These are phyloP conservation scores for Aspergillus spinulosporus DNA, from an alignment of 2,329 filamentous ascomycete genomes.

Conservation along the genomic window DNA sequence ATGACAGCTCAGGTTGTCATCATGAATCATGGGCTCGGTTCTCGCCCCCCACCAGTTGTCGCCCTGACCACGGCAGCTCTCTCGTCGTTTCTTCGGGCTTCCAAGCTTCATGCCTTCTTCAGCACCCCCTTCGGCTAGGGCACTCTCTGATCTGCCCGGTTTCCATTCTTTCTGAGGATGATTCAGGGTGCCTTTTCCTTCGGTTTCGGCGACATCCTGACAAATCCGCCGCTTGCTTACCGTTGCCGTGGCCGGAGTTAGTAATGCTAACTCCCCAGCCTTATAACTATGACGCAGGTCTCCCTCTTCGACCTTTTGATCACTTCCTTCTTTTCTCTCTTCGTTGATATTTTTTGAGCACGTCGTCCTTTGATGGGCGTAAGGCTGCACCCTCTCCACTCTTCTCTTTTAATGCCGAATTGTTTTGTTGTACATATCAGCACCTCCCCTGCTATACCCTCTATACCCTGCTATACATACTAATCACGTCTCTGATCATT, in stretches of 20 bases:
- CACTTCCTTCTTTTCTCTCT: background rate
- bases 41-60: background rate
- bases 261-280: background rate
- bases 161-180: background rate
- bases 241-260: conserved; percentile 5
- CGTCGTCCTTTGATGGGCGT: conserved; percentile 4
- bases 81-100: background rate
- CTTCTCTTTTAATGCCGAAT: background rate
- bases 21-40: conserved; percentile 1
- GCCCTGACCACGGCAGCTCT: background rate
- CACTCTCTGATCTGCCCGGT: background rate
- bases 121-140: background rate
- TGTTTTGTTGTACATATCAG: conserved; percentile 11
- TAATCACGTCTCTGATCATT: background rate
- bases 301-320: background rate
- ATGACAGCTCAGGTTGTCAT: background rate
- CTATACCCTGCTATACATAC: conserved; percentile 1
- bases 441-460: background rate
- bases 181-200: background rate
- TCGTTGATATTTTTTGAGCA: background rate
- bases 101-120: background rate
- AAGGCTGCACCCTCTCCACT: conserved; percentile 8
- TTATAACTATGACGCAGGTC: conserved; percentile 7
- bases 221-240: conserved; percentile 10
- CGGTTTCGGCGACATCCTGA: conserved; percentile 6